Conservation (phyloP, 176 grass and related monocot species). For the Oryza punctata region DNA sequence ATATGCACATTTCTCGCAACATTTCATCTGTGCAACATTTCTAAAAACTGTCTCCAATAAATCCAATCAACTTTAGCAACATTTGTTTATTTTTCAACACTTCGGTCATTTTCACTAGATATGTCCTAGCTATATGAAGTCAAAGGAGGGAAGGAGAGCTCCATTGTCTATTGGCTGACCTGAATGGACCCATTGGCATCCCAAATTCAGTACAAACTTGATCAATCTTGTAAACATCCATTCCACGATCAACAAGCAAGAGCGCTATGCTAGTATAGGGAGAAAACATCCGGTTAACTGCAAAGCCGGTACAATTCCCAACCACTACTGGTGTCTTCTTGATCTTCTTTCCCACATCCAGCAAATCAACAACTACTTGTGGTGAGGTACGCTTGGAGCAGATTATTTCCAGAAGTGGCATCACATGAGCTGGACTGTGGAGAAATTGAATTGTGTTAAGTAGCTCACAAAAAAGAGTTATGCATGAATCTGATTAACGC, state of each 20-base stretch:
- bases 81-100: neutral
- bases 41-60: too few species aligned
- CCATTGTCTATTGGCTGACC: conserved; percentile 43
- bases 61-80: too few species aligned
- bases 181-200: conserved; percentile 98
- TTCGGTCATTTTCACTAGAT: neutral
- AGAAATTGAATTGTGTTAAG: conserved; percentile 5
- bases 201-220: conserved; percentile 85
- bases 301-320: conserved; percentile 86
- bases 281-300: conserved; percentile 96
- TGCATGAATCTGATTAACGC: neutral
- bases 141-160: neutral
- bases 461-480: neutral
- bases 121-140: neutral
- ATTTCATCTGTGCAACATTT: neutral
- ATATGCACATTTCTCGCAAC: neutral
- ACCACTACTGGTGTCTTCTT: conserved; percentile 94
- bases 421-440: conserved; percentile 73
- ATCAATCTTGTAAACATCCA: conserved; percentile 91
- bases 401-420: conserved; percentile 95
- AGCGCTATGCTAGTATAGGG: conserved; percentile 79
- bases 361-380: conserved; percentile 78
- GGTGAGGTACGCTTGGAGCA: conserved; percentile 66
- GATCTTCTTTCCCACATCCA: conserved; percentile 87
- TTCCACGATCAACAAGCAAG: conserved; percentile 73